Base-by-base conservation (phyloP, 495 filamentous ascomycete genomes). In the Arthonia radiata region DNA sequence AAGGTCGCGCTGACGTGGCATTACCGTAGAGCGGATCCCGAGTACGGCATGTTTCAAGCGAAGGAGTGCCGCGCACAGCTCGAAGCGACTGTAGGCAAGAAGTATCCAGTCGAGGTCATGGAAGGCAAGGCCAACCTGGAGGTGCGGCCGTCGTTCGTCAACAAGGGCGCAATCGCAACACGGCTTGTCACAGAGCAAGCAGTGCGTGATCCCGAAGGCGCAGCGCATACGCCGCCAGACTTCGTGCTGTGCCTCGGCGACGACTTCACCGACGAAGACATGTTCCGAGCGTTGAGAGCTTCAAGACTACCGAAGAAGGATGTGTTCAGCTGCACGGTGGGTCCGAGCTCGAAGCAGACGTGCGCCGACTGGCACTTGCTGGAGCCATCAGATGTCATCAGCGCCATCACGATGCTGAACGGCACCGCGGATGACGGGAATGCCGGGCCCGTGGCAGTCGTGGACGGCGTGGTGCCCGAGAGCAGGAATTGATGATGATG, bases 1-100 rank as follows among this genome's bases (percentile, higher is more conserved):
- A 67, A 73, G 13, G 76, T 82, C 34, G 81, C 86, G 6, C 47
- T 94, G 29, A 93, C 83, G 5, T 97, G 86, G 89, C 86, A 97
- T 41, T 97, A 92, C 39, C 80, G 86, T 23, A 67, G 71, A 4
- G 76, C 78, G 14, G 81, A 91, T 36, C 75, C 73, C 1, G 76
- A 83, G 34, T 70, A 74, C 29, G 86, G 74, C 10, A 47, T 61
- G 1, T 69, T 71, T 43, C 66, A 80, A 41, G 65, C 79, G 7
- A 61, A 53, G 13, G 67, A 77, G 37, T 89, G 80, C 40, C 66
- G 76, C 23, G 64, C 71, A 36, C 59, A 74, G 22, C 59, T 93
- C 17, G 67, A 80, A 40, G 53, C 58, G 3, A 74, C 67, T 0
- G 71, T 92, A 5, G 66, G 52, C 24, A 69, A 64, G 40, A 63